These are phyloP conservation scores for Cichorium intybus DNA, from an alignment of 140 eudicot species.

Conservation along the genomic window DNA sequence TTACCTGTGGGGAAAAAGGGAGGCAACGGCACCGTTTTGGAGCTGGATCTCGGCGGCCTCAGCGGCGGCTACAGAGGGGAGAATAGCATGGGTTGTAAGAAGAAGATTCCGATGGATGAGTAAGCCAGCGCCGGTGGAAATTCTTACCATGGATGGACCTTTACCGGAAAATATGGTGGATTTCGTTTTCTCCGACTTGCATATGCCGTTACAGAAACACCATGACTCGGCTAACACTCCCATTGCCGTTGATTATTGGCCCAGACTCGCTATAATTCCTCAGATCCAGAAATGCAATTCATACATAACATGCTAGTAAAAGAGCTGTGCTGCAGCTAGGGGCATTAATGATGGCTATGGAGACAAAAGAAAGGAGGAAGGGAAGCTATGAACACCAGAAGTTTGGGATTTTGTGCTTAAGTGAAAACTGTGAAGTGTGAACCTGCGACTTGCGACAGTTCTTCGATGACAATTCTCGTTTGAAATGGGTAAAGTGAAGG, in stretches of 20 bases:
- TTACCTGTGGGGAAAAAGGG: constrained; percentile 80
- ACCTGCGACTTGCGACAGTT: constrained; percentile 5
- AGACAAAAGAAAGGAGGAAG: neutral
- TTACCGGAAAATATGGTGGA: constrained; percentile 69
- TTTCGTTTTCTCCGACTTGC: constrained; percentile 85
- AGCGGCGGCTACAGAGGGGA: constrained; percentile 75
- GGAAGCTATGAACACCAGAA: neutral
- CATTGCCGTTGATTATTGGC: constrained; percentile 37
- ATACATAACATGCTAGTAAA: neutral
- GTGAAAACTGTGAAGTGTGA: neutral
- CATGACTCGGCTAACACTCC: constrained; percentile 73
- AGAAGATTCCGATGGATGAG: constrained; percentile 77
- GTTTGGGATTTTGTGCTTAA: constrained; percentile 7
- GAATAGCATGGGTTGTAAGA: constrained; percentile 75
- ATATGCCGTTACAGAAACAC: constrained; percentile 93
- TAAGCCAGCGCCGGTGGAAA: constrained; percentile 67
- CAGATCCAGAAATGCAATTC: constrained; percentile 29
- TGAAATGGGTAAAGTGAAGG: neutral
- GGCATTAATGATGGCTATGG: constrained; percentile 20
- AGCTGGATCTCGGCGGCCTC: constrained; percentile 87
- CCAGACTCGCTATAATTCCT: neutral
- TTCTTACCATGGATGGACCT: constrained; percentile 64
- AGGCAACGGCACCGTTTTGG: constrained; percentile 67
- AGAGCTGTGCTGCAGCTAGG: neutral
- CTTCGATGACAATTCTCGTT: constrained; percentile 12